Evolutionary conservation across 2,329 filamentous ascomycete species (phyloP).

Genomic region (Monilinia vaccinii-corymbosi): DNA sequence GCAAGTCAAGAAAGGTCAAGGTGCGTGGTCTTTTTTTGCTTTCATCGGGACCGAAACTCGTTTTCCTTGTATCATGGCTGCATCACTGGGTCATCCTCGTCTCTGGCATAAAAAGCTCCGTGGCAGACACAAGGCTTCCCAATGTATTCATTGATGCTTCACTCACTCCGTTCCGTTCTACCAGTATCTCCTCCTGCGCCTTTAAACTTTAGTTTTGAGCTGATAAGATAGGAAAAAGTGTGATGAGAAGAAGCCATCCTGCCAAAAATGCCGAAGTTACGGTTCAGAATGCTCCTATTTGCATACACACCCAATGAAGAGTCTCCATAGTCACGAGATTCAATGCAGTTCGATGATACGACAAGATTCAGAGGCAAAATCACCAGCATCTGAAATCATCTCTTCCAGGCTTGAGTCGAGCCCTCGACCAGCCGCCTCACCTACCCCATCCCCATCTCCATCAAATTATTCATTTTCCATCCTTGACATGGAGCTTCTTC

Average conservation of each 20-base stretch:
- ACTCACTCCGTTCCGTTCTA: neutral
- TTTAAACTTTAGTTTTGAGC: neutral
- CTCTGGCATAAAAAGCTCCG: neutral
- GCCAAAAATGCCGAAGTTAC: slow-evolving; percentile 23
- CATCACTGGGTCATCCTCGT: neutral
- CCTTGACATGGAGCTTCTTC: slow-evolving; percentile 36
- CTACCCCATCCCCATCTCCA: neutral
- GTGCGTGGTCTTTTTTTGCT: slow-evolving; percentile 17
- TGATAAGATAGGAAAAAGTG: slow-evolving; percentile 16
- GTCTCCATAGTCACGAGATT: slow-evolving; percentile 1
- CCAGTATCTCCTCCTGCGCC: neutral
- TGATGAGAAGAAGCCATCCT: slow-evolving; percentile 25
- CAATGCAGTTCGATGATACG: neutral
- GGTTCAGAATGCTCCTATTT: slow-evolving; percentile 24
- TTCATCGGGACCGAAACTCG: neutral
- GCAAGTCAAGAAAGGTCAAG: slow-evolving; percentile 31
- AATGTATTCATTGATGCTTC: neutral
- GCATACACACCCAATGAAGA: slow-evolving; percentile 23
- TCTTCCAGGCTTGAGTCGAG: slow-evolving; percentile 3
- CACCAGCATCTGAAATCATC: slow-evolving; percentile 7
- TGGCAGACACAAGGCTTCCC: neutral
- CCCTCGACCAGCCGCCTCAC: neutral
- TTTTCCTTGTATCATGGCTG: neutral
- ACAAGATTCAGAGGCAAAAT: slow-evolving; percentile 2
- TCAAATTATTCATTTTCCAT: slow-evolving; percentile 19